Conservation (phyloP, 257 asterid species). For the Solanum ossicruentum region DNA sequence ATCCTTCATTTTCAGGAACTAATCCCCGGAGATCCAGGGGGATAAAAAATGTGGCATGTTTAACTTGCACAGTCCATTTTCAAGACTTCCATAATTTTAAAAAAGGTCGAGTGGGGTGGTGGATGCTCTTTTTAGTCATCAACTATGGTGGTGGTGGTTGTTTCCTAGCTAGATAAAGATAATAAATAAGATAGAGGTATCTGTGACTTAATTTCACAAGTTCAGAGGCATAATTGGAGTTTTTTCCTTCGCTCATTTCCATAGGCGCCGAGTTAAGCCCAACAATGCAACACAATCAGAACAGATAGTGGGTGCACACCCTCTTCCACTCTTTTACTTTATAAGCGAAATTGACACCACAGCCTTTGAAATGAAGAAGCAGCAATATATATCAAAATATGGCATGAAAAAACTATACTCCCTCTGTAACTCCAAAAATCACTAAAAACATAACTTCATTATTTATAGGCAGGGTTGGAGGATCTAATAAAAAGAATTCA, state of each 20-base stretch:
- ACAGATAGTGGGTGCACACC: neutral
- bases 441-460: neutral
- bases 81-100: neutral
- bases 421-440: neutral
- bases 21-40: neutral
- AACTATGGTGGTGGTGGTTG: neutral
- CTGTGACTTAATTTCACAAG: neutral
- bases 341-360: neutral
- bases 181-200: neutral
- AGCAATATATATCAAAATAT: neutral
- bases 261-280: neutral
- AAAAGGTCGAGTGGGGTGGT: neutral
- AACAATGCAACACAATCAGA: neutral
- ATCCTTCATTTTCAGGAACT: neutral
- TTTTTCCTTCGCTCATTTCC: neutral
- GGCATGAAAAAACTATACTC: neutral
- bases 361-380: neutral
- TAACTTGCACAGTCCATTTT: neutral
- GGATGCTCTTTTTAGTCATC: neutral
- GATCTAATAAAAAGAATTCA: neutral
- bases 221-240: neutral
- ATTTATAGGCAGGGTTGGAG: neutral
- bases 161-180: neutral
- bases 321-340: neutral
- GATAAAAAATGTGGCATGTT: neutral